phyloP scores from a whole-genome alignment of 441 rosid species.

The Pelargonium exstipulatum region DNA sequence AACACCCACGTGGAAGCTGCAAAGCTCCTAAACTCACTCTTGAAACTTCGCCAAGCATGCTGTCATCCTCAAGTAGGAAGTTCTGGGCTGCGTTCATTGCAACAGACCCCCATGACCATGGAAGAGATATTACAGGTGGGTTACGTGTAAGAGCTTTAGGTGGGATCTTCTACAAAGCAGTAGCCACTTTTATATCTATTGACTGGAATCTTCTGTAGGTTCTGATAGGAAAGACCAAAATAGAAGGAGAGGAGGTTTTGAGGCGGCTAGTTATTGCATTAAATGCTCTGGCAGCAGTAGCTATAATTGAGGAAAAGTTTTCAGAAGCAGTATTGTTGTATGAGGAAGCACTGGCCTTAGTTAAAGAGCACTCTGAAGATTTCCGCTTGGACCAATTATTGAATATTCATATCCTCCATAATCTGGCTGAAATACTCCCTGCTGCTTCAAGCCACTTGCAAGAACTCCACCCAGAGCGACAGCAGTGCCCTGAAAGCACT shows the following conservation, averaged over 20 bases:
- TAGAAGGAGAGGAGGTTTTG: conserved; percentile 95
- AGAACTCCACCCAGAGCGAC: conserved; percentile 29
- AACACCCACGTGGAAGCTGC: conserved; percentile 83
- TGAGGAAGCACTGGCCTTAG: conserved; percentile 68
- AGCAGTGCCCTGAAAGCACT: conserved; percentile 31
- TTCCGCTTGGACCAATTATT: conserved; percentile 85
- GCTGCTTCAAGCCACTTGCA: conserved; percentile 30
- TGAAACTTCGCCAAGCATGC: conserved; percentile 99
- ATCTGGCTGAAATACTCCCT: conserved; percentile 71
- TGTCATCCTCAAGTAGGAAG: conserved; percentile 99
- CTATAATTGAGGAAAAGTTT: conserved; percentile 63
- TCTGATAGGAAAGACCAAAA: conserved; percentile 84
- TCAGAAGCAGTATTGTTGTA: conserved; percentile 64
- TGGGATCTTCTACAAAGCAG: conserved; percentile 10
- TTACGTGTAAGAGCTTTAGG: conserved; percentile 18
- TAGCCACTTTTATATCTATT: conserved; percentile 22
- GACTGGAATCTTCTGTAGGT: conserved; percentile 43
- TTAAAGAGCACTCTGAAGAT: conserved; percentile 69
- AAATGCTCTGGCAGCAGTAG: conserved; percentile 92
- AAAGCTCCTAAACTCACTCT: conserved; percentile 80
- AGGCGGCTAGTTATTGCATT: conserved; percentile 78
- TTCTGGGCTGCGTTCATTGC: conserved; percentile 86
- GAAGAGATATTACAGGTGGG: conserved; percentile 81
- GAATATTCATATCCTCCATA: conserved; percentile 90
- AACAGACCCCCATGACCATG: conserved; percentile 95